Percentiles rank a stretch among this genome's conserved stretches.
These are phyloP conservation scores for Hydrangea macrophylla DNA, from an alignment of 148 eudicot species.

Conservation along the genomic window DNA sequence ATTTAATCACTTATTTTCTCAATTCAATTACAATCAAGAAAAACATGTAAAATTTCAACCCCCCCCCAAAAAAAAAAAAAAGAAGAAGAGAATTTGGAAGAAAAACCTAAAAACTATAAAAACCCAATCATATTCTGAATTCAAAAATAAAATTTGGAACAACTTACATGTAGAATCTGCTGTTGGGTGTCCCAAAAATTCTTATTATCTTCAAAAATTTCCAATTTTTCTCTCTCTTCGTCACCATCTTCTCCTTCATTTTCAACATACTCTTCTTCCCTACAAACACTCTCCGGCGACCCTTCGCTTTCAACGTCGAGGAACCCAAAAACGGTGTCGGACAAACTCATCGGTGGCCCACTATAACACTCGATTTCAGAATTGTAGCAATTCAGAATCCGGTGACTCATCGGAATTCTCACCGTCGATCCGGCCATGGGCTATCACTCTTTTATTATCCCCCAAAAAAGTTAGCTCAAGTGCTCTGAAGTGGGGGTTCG, in stretches of 20 bases:
- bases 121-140: no score
- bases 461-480: background rate
- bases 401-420: constrained; percentile 26
- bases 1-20: no score
- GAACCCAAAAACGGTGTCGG: constrained; percentile 56
- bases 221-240: constrained; percentile 18
- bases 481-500: background rate
- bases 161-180: constrained; percentile 35
- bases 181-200: constrained; percentile 51
- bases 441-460: background rate
- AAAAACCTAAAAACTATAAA: no score
- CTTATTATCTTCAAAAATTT: constrained; percentile 31
- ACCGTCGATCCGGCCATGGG: constrained; percentile 30
- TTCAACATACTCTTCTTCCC: constrained; percentile 14
- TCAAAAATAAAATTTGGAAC: background rate
- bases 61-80: no score
- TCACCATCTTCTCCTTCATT: constrained; percentile 27
- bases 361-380: constrained; percentile 19
- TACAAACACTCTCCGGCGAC: constrained; percentile 30
- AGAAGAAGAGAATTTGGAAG: no score
- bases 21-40: no score
- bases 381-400: constrained; percentile 26
- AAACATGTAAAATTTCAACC: no score
- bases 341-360: constrained; percentile 37
- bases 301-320: constrained; percentile 24